A percentile compares a stretch with the other conserved stretches of the same genome.
These are phyloP conservation scores for Penicillium fimorum DNA, from an alignment of 495 filamentous ascomycete species.

Conservation along the genomic window DNA sequence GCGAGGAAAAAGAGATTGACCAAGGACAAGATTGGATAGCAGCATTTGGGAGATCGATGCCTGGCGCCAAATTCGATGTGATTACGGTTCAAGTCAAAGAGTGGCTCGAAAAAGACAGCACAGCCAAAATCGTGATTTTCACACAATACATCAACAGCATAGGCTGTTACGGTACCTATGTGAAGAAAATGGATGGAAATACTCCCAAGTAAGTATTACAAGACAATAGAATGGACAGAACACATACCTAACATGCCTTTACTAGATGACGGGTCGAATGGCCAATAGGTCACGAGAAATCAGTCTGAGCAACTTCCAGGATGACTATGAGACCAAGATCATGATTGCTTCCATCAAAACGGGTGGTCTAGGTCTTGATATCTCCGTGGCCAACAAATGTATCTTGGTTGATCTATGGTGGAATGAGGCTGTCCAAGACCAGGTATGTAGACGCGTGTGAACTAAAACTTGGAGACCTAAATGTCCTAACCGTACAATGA, in stretches of 20 bases:
- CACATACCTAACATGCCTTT: neutral
- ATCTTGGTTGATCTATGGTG: neutral
- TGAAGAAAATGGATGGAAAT: neutral
- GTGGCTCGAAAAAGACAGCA: neutral
- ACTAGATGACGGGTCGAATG: neutral
- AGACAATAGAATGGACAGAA: too few relatives aligned
- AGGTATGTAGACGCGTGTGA: neutral
- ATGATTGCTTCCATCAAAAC: conserved; percentile 1
- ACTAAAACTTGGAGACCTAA: too few relatives aligned
- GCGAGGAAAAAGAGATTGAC: neutral
- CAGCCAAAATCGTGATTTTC: conserved; percentile 1
- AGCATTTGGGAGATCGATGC: neutral
- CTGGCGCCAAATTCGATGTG: neutral
- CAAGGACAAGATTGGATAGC: neutral
- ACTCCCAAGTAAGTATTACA: neutral
- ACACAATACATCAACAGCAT: neutral
- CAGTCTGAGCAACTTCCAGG: neutral
- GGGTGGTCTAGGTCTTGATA: neutral
- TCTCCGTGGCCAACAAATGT: neutral
- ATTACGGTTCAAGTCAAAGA: neutral
- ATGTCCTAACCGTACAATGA: neutral
- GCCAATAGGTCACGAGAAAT: neutral
- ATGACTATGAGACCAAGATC: neutral
- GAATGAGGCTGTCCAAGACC: neutral
- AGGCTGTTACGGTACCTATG: neutral